Percentiles rank a stretch among this genome's conserved stretches.
phyloP scores from a whole-genome alignment of 1,139 yeast genomes.

The Protomyces pachydermus region DNA sequence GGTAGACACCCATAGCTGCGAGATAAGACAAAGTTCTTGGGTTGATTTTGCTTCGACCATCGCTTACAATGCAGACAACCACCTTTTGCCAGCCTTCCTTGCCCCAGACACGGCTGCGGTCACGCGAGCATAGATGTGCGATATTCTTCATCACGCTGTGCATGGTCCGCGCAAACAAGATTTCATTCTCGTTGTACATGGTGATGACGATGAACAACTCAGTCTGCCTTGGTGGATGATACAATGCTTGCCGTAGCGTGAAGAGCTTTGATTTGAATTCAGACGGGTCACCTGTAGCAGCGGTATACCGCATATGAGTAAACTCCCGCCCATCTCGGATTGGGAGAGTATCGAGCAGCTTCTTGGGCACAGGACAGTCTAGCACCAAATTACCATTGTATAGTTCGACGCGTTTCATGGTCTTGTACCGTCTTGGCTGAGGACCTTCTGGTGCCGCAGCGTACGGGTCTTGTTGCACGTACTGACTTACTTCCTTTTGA shows the following conservation, averaged over 20 bases:
- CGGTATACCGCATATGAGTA: conserved; percentile 72
- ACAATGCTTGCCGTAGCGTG: conserved; percentile 62
- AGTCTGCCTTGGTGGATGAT: conserved; percentile 61
- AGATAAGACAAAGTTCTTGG: conserved; percentile 60
- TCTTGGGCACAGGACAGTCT: conserved; percentile 70
- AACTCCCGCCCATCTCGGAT: conserved; percentile 59
- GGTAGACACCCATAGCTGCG: conserved; percentile 70
- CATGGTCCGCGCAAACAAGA: conserved; percentile 63
- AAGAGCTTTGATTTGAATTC: conserved; percentile 55
- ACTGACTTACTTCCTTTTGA: not conserved
- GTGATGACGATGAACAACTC: conserved; percentile 72
- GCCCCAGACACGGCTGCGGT: conserved; percentile 60
- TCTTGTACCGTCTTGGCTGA: conserved; percentile 40
- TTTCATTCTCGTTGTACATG: conserved; percentile 76
- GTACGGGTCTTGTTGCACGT: conserved; percentile 9
- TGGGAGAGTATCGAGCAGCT: conserved; percentile 54
- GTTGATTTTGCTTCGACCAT: conserved; percentile 67
- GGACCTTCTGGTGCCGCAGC: conserved; percentile 14
- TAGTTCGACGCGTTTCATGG: conserved; percentile 51
- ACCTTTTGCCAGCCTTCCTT: conserved; percentile 74
- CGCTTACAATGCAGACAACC: conserved; percentile 68
- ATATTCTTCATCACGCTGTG: conserved; percentile 75
- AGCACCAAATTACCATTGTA: conserved; percentile 69
- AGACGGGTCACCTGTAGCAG: conserved; percentile 74
- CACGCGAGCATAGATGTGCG: conserved; percentile 54